Conservation (phyloP, 805 yeast species). For the Wickerhamomyces mucosus region DNA sequence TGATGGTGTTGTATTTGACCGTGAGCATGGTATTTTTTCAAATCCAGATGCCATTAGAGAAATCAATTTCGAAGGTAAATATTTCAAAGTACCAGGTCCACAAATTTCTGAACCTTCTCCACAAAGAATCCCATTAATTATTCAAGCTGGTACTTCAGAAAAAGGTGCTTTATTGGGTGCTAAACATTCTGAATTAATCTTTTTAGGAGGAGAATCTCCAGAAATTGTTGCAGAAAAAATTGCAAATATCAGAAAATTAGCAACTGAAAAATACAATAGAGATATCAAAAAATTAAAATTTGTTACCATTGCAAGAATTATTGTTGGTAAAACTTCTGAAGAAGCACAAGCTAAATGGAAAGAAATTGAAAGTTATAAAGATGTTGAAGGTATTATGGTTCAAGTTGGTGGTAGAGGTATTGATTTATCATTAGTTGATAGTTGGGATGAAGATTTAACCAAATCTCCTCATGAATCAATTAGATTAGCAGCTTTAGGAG, state of each 20-base stretch:
- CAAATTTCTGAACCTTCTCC: conserved; percentile 35
- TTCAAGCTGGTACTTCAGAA: conserved; percentile 38
- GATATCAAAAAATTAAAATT: conserved; percentile 32
- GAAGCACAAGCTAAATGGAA: conserved; percentile 29
- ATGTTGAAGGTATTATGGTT: conserved; percentile 32
- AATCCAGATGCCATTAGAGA: conserved; percentile 33
- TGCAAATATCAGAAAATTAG: conserved; percentile 23
- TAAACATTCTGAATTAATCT: conserved; percentile 34
- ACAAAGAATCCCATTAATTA: conserved; percentile 35
- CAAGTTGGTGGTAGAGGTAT: conserved; percentile 38
- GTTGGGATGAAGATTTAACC: conserved; percentile 35
- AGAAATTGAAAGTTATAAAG: conserved; percentile 26
- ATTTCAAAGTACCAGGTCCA: conserved; percentile 31
- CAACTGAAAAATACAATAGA: conserved; percentile 26
- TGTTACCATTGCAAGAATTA: conserved; percentile 26
- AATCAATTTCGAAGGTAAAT: conserved; percentile 32
- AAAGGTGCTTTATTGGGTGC: conserved; percentile 35
- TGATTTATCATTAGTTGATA: conserved; percentile 33
- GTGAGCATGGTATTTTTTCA: conserved; percentile 24
- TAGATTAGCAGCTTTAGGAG: conserved; percentile 20
- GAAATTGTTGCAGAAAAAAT: conserved; percentile 23
- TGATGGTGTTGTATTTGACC: conserved; percentile 25
- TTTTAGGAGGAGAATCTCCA: conserved; percentile 27
- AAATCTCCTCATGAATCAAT: conserved; percentile 26
- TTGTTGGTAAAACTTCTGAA: conserved; percentile 30